Evolutionary conservation across 2,329 filamentous ascomycete species (phyloP).

Genomic region (Ophiosphaerella herpotricha): DNA sequence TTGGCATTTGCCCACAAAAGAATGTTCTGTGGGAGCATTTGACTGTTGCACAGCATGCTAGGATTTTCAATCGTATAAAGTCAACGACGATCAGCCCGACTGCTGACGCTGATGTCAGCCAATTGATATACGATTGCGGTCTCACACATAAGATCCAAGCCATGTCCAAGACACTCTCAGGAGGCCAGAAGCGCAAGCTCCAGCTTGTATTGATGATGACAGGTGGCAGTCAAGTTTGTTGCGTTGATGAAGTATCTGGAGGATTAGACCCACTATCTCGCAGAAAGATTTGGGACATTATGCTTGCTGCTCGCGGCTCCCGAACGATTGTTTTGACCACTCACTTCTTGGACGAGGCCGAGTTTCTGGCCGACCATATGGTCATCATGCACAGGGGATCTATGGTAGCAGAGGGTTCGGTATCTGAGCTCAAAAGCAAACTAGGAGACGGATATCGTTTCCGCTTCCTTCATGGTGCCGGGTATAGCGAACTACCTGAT

Average conservation of each 20-base stretch:
- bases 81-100: slow-evolving; percentile 56
- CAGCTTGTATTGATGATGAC: slow-evolving; percentile 78
- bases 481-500: slow-evolving; percentile 14
- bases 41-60: slow-evolving; percentile 81
- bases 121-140: slow-evolving; percentile 69
- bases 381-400: slow-evolving; percentile 62
- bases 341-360: slow-evolving; percentile 58
- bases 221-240: slow-evolving; percentile 82
- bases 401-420: slow-evolving; percentile 77
- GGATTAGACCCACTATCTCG: slow-evolving; percentile 84
- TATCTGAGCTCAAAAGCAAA: slow-evolving; percentile 77
- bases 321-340: slow-evolving; percentile 86
- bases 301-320: slow-evolving; percentile 76
- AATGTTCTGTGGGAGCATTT: slow-evolving; percentile 89
- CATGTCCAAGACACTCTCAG: slow-evolving; percentile 74
- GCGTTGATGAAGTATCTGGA: slow-evolving; percentile 85
- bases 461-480: slow-evolving; percentile 42
- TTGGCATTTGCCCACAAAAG: slow-evolving; percentile 86
- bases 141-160: slow-evolving; percentile 73
- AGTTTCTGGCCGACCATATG: slow-evolving; percentile 5
- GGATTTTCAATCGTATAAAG: slow-evolving; percentile 80
- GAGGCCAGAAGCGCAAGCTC: slow-evolving; percentile 86
- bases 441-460: slow-evolving; percentile 82
- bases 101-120: slow-evolving; percentile 58
- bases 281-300: slow-evolving; percentile 89